These are phyloP conservation scores for Chalciporus chontae DNA, from an alignment of 768 basidiomycete genomes.

Conservation along the genomic window DNA sequence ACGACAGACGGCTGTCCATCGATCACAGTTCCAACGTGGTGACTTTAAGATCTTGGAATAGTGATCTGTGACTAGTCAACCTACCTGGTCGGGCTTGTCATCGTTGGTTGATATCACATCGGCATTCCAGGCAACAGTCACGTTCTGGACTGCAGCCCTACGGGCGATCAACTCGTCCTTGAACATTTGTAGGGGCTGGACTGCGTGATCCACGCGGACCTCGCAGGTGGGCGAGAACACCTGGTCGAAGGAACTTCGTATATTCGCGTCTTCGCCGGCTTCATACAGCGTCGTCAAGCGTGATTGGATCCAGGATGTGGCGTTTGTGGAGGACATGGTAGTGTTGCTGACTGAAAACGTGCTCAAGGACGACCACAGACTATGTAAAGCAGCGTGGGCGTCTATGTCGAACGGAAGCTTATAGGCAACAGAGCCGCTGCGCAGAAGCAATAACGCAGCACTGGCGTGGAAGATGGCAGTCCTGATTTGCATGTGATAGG, in stretches of 20 bases:
- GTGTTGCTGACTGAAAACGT: not conserved
- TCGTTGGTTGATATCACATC: conserved; percentile 31
- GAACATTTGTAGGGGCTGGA: conserved; percentile 23
- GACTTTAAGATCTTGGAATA: not conserved
- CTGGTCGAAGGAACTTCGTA: conserved; percentile 23
- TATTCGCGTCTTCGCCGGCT: conserved; percentile 3
- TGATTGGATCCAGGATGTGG: conserved; percentile 29
- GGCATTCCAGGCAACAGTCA: conserved; percentile 33
- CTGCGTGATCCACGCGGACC: conserved; percentile 32
- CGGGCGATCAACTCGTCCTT: conserved; percentile 23
- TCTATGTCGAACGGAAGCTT: not conserved
- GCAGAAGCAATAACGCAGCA: not conserved
- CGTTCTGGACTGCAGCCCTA: conserved; percentile 15
- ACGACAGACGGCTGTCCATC: conserved; percentile 33
- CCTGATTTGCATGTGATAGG: not conserved
- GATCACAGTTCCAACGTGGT: too few species aligned
- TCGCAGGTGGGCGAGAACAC: conserved; percentile 34
- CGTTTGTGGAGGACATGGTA: conserved; percentile 1
- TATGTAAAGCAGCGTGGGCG: not conserved
- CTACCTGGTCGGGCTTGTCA: conserved; percentile 18
- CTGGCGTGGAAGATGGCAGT: conserved; percentile 2
- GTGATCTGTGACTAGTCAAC: not conserved
- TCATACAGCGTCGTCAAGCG: conserved; percentile 29
- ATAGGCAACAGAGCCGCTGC: not conserved
- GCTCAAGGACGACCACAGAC: not conserved